phyloP scores from a whole-genome alignment of 78 protist species.

The Trichosphaerium sp. region DNA sequence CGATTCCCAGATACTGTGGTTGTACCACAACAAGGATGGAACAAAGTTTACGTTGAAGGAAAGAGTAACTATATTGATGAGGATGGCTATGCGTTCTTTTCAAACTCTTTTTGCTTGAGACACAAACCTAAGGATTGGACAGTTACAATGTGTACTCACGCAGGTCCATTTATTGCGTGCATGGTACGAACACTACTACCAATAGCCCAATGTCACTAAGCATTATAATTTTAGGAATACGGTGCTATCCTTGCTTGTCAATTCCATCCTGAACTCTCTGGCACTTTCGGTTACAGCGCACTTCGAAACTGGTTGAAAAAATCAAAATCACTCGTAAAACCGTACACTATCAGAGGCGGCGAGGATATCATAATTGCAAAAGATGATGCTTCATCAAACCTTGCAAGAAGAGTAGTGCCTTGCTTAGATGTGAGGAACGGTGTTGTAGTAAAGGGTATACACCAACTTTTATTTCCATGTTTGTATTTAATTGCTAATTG shows the following conservation, averaged over 20 bases:
- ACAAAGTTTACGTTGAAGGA: background rate
- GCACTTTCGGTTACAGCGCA: background rate
- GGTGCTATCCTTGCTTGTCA: background rate
- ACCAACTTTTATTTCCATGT: too few relatives aligned
- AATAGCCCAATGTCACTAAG: too few relatives aligned
- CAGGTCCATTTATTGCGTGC: background rate
- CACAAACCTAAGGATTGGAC: background rate
- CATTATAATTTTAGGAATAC: too few relatives aligned
- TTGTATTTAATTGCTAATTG: too few relatives aligned
- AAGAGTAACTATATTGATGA: background rate
- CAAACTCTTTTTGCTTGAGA: background rate
- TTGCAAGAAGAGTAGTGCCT: background rate
- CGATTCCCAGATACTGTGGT: background rate
- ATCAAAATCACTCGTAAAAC: background rate
- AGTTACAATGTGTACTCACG: background rate
- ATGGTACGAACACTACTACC: too few relatives aligned
- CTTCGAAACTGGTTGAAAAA: background rate
- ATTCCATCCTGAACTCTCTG: constrained; percentile 8
- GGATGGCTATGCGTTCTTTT: constrained; percentile 3
- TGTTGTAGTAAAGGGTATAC: constrained; percentile 6
- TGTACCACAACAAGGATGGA: constrained; percentile 6
- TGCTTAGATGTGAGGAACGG: background rate
- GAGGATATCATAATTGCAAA: background rate
- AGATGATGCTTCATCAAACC: too few relatives aligned
- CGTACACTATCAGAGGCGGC: background rate